Percentiles rank a stretch among this genome's conserved stretches.
phyloP scores from a whole-genome alignment of 768 basidiomycete species.

The Hortiboletus flavorubellus region DNA sequence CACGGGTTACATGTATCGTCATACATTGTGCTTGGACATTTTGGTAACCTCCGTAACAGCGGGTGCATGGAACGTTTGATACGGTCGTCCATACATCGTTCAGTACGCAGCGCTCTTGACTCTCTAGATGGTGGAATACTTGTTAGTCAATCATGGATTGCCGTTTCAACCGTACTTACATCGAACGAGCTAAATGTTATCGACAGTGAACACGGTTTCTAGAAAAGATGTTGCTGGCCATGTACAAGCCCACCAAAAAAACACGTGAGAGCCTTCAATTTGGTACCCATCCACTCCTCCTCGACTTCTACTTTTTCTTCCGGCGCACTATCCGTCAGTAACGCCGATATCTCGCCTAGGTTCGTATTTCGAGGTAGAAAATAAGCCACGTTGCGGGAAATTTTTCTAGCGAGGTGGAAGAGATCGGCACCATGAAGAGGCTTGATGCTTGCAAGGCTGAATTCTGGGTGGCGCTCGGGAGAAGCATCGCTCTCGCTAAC shows the following conservation, averaged over 20 bases:
- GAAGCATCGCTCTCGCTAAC: background rate
- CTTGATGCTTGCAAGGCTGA: slow-evolving; percentile 65
- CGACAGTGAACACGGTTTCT: background rate
- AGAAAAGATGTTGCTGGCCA: slow-evolving; percentile 66
- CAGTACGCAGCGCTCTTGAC: background rate
- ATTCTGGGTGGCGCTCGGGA: slow-evolving; percentile 45
- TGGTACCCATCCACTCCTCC: slow-evolving; percentile 94
- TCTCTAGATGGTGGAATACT: background rate
- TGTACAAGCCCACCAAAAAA: slow-evolving; percentile 84
- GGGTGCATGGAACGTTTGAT: background rate
- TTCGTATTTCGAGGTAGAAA: slow-evolving; percentile 83
- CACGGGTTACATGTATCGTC: background rate
- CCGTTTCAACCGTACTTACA: background rate
- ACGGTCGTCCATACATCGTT: background rate
- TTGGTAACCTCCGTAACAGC: background rate
- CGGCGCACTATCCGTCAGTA: slow-evolving; percentile 31
- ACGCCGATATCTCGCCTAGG: slow-evolving; percentile 64
- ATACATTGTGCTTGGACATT: background rate
- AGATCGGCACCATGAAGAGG: slow-evolving; percentile 84
- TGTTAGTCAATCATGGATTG: background rate
- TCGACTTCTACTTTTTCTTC: slow-evolving; percentile 81
- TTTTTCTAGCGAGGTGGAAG: slow-evolving; percentile 64
- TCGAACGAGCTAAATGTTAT: background rate
- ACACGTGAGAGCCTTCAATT: slow-evolving; percentile 91
- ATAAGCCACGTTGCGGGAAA: slow-evolving; percentile 84